Conservation (phyloP, 2,329 filamentous ascomycete species). For the Blastomyces gilchristii region DNA sequence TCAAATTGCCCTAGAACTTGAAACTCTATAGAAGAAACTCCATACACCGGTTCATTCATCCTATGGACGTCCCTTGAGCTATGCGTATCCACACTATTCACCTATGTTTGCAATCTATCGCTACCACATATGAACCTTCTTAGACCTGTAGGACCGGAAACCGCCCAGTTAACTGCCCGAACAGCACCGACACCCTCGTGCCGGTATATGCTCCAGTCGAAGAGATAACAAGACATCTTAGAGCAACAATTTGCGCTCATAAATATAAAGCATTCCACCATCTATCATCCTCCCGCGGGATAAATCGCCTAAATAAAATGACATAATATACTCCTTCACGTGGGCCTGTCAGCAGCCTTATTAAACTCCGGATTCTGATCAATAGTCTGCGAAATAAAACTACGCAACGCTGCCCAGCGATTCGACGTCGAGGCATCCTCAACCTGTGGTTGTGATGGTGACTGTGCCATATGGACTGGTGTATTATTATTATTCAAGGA, state of each 20-base stretch:
- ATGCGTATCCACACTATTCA: neutral
- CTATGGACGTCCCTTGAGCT: neutral
- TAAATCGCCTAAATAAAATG: neutral
- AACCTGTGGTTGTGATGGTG: neutral
- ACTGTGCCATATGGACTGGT: slow-evolving; percentile 7
- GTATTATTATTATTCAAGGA: slow-evolving; percentile 1
- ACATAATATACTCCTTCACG: neutral
- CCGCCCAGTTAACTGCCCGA: neutral
- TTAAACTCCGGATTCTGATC: slow-evolving; percentile 75
- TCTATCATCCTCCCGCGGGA: neutral
- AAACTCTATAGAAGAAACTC: neutral
- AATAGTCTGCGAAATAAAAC: slow-evolving; percentile 78
- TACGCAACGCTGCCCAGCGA: slow-evolving; percentile 71
- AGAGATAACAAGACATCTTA: neutral
- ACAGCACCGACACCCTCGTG: neutral
- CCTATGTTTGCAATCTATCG: neutral
- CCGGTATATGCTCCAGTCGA: neutral
- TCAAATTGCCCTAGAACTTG: neutral
- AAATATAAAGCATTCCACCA: neutral
- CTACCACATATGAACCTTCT: neutral
- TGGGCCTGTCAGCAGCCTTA: neutral
- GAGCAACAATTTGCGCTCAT: neutral
- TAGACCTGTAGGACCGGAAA: neutral
- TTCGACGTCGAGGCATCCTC: slow-evolving; percentile 39
- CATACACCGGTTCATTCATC: neutral